Conservation (phyloP, 164 flowering plant genomes). For the Chimonanthus salicifolius region DNA sequence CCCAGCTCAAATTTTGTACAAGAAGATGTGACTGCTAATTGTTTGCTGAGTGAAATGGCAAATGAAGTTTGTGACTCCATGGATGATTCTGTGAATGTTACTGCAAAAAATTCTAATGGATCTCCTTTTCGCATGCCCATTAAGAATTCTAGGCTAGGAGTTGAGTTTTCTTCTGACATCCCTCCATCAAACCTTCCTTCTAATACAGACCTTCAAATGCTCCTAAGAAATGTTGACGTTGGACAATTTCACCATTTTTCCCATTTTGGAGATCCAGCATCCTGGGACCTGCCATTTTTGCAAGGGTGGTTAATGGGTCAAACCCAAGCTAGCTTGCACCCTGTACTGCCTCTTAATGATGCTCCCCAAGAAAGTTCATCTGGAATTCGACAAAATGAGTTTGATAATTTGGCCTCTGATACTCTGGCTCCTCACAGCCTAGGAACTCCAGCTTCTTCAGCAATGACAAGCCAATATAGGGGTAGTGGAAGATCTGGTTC, state of each 20-base stretch:
- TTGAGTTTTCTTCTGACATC: constrained; percentile 15
- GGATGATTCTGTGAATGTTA: constrained; percentile 16
- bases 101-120: constrained; percentile 9
- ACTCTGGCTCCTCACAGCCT: constrained; percentile 12
- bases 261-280: constrained; percentile 51
- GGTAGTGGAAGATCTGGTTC: constrained; percentile 44
- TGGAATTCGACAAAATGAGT: constrained; percentile 21
- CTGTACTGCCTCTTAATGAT: constrained; percentile 28
- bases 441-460: constrained; percentile 30
- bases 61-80: constrained; percentile 31
- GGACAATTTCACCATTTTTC: constrained; percentile 42
- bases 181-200: constrained; percentile 20
- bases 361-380: constrained; percentile 31
- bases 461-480: constrained; percentile 28
- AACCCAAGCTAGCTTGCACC: constrained; percentile 57
- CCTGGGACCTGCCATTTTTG: constrained; percentile 84
- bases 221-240: constrained; percentile 23
- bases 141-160: constrained; percentile 12
- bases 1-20: constrained; percentile 32
- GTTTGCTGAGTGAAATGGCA: constrained; percentile 31
- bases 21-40: constrained; percentile 28
- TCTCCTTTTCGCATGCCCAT: constrained; percentile 3
- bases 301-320: constrained; percentile 95
- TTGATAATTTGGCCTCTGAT: constrained; percentile 19
- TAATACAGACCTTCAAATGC: constrained; percentile 26